Evolutionary conservation across 257 asterid species (phyloP).

Genomic region (Eucommia ulmoides): DNA sequence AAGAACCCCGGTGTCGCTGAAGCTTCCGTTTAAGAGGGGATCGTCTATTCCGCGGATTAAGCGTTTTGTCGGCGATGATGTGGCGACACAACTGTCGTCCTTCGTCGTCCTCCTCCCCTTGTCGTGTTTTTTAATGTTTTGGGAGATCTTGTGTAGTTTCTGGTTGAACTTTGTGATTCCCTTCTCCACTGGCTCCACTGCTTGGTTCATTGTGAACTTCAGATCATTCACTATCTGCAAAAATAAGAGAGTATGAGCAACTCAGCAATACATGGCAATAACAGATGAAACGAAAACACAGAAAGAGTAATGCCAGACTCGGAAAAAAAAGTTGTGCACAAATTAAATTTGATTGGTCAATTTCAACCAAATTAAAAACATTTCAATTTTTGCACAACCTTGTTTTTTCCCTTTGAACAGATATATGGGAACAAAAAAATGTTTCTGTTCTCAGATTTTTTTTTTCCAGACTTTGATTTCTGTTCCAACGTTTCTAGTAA

Average conservation of each 20-base stretch:
- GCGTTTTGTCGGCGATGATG: constrained; percentile 37
- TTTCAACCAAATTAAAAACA: no score
- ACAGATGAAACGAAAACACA: background rate
- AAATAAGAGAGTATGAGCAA: background rate
- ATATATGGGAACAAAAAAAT: no score
- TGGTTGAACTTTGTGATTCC: constrained; percentile 71
- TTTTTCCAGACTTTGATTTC: no score
- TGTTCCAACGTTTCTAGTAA: no score
- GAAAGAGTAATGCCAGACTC: background rate
- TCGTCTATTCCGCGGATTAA: constrained; percentile 87
- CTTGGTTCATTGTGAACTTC: constrained; percentile 81
- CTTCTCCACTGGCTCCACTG: constrained; percentile 94
- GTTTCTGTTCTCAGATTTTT: no score
- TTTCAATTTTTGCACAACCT: no score
- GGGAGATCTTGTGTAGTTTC: constrained; percentile 63
- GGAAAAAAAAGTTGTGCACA: no score
- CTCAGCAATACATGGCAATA: background rate
- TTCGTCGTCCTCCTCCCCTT: constrained; percentile 50
- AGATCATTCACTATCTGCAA: constrained; percentile 88
- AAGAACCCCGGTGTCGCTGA: constrained; percentile 54
- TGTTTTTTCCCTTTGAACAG: no score
- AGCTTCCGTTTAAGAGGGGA: constrained; percentile 84
- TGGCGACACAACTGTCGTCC: constrained; percentile 59
- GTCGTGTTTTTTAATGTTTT: constrained; percentile 70
- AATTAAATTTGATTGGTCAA: no score